These are phyloP conservation scores for Myriosclerotinia curreyana DNA, from an alignment of 2,329 filamentous ascomycete species.

Conservation along the genomic window DNA sequence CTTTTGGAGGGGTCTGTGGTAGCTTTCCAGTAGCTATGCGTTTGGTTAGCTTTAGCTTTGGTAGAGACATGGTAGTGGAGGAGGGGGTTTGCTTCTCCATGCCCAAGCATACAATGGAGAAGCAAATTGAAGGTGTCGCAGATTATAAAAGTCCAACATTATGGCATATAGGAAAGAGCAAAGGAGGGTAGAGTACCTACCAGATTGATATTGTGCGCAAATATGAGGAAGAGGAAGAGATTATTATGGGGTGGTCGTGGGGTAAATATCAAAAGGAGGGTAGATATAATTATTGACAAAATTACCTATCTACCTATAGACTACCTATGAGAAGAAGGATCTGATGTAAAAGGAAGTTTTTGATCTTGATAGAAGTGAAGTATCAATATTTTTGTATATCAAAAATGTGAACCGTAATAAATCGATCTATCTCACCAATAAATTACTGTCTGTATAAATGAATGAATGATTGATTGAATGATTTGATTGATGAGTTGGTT, in stretches of 20 bases:
- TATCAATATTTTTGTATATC: not conserved
- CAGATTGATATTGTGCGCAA: conserved; percentile 12
- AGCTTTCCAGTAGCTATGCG: conserved; percentile 28
- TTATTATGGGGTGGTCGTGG: no score
- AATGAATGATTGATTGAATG: not conserved
- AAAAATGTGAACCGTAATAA: not conserved
- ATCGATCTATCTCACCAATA: no score
- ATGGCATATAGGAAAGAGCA: conserved; percentile 15
- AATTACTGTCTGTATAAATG: no score
- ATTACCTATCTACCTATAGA: no score
- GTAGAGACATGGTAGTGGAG: conserved; percentile 25
- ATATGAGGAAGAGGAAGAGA: conserved; percentile 17
- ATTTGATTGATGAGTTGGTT: conserved; percentile 7
- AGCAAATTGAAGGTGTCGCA: conserved; percentile 26
- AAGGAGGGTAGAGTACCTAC: conserved; percentile 7
- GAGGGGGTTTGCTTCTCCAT: conserved; percentile 29
- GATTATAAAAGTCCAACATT: not conserved
- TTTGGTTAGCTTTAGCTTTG: conserved; percentile 34
- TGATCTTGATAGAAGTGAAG: not conserved
- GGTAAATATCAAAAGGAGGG: not conserved
- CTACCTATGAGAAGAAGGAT: not conserved
- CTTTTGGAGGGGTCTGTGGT: conserved; percentile 27
- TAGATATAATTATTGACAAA: no score
- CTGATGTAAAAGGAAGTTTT: not conserved
- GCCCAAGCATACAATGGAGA: conserved; percentile 18